These are phyloP conservation scores for Nyssa sinensis DNA, from an alignment of 148 eudicot genomes.

Conservation along the genomic window DNA sequence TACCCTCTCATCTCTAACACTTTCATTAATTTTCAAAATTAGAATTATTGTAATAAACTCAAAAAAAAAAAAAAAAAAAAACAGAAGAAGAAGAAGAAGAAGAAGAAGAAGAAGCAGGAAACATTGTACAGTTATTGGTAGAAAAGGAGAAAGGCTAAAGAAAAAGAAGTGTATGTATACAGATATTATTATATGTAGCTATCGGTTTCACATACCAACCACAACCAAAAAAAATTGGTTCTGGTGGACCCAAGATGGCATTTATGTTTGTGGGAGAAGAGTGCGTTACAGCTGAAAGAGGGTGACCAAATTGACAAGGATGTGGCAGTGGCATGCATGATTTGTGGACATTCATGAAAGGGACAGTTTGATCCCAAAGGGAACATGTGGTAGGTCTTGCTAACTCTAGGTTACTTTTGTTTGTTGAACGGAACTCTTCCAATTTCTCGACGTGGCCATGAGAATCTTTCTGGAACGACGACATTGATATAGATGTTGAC, in stretches of 20 bases:
- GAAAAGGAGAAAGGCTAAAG: slow-evolving; percentile 4
- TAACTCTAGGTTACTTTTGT: neutral
- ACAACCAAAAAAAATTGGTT: slow-evolving; percentile 11
- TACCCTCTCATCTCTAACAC: slow-evolving; percentile 1
- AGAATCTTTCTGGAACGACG: neutral
- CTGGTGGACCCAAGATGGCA: slow-evolving; percentile 6
- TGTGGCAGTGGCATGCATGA: neutral
- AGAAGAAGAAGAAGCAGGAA: slow-evolving; percentile 4
- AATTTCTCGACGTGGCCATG: neutral
- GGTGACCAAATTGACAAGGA: neutral
- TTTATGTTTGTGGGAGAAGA: neutral
- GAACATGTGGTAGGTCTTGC: neutral
- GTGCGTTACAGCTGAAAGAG: slow-evolving; percentile 10
- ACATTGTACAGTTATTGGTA: slow-evolving; percentile 29
- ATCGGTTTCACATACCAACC: neutral
- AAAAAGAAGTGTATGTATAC: slow-evolving; percentile 11
- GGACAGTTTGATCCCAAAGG: neutral
- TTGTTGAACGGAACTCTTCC: neutral
- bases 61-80: neutral
- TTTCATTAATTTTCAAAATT: neutral
- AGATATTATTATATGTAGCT: neutral
- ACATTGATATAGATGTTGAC: neutral
- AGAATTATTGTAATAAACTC: slow-evolving; percentile 2
- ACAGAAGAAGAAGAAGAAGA: slow-evolving; percentile 4
- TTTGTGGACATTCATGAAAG: neutral